A percentile compares a stretch with the other conserved stretches of the same genome.
phyloP scores from a whole-genome alignment of 2,329 filamentous ascomycete genomes.

The Pseudocercospora cruenta region DNA sequence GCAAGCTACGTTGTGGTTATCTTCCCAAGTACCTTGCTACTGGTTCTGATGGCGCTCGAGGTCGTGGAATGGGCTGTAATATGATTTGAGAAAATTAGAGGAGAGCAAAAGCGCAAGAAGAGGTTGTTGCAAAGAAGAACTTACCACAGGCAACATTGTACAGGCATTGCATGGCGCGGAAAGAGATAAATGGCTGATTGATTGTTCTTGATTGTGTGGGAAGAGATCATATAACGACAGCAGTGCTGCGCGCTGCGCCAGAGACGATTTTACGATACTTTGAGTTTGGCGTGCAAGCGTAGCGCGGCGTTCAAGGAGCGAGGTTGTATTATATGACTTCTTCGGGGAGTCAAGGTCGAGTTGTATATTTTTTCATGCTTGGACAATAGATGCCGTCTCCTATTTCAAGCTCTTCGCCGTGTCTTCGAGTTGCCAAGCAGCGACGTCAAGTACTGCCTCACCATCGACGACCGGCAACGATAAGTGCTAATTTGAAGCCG shows the following conservation, averaged over 20 bases:
- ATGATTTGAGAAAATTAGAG: not conserved
- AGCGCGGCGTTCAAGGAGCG: conserved; percentile 3
- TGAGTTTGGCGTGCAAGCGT: conserved; percentile 4
- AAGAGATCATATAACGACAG: conserved; percentile 1
- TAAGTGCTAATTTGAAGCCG: not conserved
- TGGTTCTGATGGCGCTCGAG: conserved; percentile 90
- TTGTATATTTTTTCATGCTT: not conserved
- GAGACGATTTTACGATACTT: conserved; percentile 4
- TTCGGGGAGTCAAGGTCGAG: not conserved
- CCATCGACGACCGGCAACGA: not conserved
- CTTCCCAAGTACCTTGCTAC: conserved; percentile 83
- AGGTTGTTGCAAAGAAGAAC: not conserved
- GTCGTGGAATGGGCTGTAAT: conserved; percentile 81
- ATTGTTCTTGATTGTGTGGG: not conserved
- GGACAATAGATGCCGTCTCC: not conserved
- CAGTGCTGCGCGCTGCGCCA: conserved; percentile 11
- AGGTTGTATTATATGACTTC: not conserved
- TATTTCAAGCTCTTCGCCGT: not conserved
- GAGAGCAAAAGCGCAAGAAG: not conserved
- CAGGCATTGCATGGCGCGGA: not conserved
- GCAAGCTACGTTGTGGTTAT: conserved; percentile 98
- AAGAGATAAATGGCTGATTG: not conserved
- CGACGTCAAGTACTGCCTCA: not conserved
- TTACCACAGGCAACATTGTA: not conserved
- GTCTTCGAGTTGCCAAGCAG: not conserved